These are phyloP conservation scores for Hibiscus mutabilis DNA, from an alignment of 345 rosid species.

Conservation along the genomic window DNA sequence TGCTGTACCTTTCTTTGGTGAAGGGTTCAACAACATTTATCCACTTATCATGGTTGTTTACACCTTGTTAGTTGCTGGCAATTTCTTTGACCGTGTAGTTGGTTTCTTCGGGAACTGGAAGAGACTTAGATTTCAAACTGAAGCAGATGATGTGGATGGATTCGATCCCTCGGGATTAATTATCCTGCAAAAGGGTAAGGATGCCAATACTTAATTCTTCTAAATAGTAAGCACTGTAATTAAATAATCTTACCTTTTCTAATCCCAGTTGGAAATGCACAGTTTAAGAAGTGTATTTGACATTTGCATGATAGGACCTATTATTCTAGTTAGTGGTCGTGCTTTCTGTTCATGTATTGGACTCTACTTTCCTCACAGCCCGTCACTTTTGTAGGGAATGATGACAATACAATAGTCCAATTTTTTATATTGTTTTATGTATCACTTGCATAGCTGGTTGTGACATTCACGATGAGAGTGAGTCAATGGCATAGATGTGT, in stretches of 20 bases:
- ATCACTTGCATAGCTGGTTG: too few species aligned
- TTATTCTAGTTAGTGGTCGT: not conserved
- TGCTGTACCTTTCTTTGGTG: slow-evolving; percentile 79
- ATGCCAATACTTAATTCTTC: not conserved
- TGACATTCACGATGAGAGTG: too few species aligned
- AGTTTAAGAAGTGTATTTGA: too few species aligned
- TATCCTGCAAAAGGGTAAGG: slow-evolving; percentile 77
- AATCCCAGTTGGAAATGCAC: too few species aligned
- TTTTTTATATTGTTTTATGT: too few species aligned
- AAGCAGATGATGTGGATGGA: slow-evolving; percentile 79
- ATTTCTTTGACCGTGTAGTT: slow-evolving; percentile 80
- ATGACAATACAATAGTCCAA: too few species aligned
- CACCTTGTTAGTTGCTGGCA: slow-evolving; percentile 86
- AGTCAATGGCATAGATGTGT: too few species aligned
- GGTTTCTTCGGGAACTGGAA: slow-evolving; percentile 95
- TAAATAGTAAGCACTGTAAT: not conserved
- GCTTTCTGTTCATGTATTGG: not conserved
- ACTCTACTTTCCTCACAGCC: too few species aligned
- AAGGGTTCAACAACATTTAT: slow-evolving; percentile 81
- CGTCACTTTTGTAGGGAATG: too few species aligned
- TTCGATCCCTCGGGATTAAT: slow-evolving; percentile 91
- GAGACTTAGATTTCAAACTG: slow-evolving; percentile 75
- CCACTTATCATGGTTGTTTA: slow-evolving; percentile 96
- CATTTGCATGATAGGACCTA: slow-evolving; percentile 3
- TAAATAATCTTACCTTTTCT: too few species aligned